Conservation (phyloP, 306 rosid genomes). For the Vigna hirtella region DNA sequence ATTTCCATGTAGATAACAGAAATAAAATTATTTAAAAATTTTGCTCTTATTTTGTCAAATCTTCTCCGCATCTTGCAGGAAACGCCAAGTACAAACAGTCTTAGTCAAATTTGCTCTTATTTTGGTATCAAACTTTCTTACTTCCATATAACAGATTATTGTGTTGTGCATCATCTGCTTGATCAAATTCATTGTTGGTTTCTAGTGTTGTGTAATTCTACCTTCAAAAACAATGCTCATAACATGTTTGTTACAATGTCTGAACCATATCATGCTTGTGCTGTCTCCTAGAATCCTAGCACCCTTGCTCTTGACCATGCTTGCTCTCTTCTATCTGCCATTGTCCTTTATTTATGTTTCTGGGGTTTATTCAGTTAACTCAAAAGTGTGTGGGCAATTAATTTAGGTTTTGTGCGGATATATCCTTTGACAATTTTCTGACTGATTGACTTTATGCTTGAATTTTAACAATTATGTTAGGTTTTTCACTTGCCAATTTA, state of each 20-base stretch:
- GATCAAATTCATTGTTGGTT: slow-evolving; percentile 9
- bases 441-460: not conserved
- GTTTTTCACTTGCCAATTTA: slow-evolving; percentile 6
- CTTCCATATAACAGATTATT: not conserved
- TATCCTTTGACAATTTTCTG: not conserved
- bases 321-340: not conserved
- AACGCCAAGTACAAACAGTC: no score
- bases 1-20: no score
- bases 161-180: not conserved
- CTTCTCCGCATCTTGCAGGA: no score
- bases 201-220: not conserved
- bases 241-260: slow-evolving; percentile 33
- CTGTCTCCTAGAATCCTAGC: slow-evolving; percentile 8
- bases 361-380: not conserved
- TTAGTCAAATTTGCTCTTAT: no score
- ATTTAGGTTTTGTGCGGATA: not conserved
- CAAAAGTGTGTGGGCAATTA: not conserved
- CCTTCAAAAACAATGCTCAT: slow-evolving; percentile 1
- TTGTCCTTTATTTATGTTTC: not conserved
- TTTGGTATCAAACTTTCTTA: not conserved
- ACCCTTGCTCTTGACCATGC: not conserved
- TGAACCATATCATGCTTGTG: slow-evolving; percentile 9
- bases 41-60: no score
- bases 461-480: slow-evolving; percentile 1
- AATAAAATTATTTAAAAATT: no score